Evolutionary conservation across 108 stramenopile genomes (phyloP).

Genomic region (Poteriospumella lacustris): DNA sequence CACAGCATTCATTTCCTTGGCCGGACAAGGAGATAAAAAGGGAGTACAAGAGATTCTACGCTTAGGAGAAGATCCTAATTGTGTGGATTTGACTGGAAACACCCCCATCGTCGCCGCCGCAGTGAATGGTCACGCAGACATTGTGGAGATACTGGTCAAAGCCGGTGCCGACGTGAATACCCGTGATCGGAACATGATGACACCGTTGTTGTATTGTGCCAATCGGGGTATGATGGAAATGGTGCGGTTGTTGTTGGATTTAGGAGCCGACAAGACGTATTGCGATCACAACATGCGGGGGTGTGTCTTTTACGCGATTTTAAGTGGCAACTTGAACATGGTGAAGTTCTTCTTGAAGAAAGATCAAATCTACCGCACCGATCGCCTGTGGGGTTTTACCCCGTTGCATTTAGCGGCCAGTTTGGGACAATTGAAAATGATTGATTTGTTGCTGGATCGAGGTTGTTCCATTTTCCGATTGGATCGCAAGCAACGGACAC

Average conservation of each 20-base stretch:
- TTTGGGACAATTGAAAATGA: not conserved
- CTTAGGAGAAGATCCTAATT: not conserved
- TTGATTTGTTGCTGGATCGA: not conserved
- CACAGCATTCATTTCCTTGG: not conserved
- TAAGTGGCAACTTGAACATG: not conserved
- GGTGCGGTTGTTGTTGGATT: not conserved
- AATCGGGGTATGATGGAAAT: not conserved
- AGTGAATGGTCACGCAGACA: not conserved
- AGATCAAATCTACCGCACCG: not conserved
- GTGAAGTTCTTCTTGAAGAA: not conserved
- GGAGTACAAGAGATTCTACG: not conserved
- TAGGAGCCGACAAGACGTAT: not conserved
- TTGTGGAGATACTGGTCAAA: not conserved
- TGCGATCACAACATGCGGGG: not conserved
- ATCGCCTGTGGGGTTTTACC: not conserved
- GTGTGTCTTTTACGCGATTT: not conserved
- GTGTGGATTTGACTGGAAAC: not conserved
- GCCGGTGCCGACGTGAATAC: not conserved
- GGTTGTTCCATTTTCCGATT: constrained; percentile 1
- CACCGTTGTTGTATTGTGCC: not conserved
- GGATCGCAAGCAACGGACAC: not conserved
- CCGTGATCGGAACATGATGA: constrained; percentile 14
- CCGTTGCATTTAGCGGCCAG: constrained; percentile 1
- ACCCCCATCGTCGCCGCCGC: not conserved
- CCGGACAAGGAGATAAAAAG: not conserved